A percentile compares a stretch with the other conserved stretches of the same genome.
Conservation (phyloP, 2,329 filamentous ascomycete species). For the Hymenoscyphus linearis region DNA sequence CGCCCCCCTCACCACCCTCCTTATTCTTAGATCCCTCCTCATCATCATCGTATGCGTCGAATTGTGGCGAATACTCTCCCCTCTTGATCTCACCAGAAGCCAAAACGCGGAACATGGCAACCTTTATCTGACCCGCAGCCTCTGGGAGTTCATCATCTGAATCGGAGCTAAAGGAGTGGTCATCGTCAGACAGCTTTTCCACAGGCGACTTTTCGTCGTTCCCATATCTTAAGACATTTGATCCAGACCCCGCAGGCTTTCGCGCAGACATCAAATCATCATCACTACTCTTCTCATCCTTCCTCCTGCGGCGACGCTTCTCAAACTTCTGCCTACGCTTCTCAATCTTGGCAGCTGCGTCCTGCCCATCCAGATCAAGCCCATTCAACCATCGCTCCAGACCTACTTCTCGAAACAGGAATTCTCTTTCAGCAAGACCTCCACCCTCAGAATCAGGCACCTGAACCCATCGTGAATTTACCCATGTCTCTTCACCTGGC, state of each 20-base stretch:
- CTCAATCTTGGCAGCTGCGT: slow-evolving; percentile 84
- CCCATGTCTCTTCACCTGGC: slow-evolving; percentile 96
- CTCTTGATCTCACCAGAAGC: slow-evolving; percentile 97
- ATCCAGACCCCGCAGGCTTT: slow-evolving; percentile 30
- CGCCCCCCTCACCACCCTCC: slow-evolving; percentile 59
- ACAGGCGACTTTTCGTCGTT: slow-evolving; percentile 69
- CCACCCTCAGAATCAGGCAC: slow-evolving; percentile 87
- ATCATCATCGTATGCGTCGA: slow-evolving; percentile 93
- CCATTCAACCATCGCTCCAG: slow-evolving; percentile 96
- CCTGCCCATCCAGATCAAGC: slow-evolving; percentile 87
- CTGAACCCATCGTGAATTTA: slow-evolving; percentile 96
- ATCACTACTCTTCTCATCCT: slow-evolving; percentile 42
- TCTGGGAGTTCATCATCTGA: slow-evolving; percentile 81
- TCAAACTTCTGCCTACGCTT: slow-evolving; percentile 79
- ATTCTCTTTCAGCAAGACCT: slow-evolving; percentile 91
- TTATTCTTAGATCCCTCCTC: slow-evolving; percentile 51
- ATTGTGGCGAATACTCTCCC: slow-evolving; percentile 96
- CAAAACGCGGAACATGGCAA: slow-evolving; percentile 90
- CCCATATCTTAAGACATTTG: slow-evolving; percentile 71
- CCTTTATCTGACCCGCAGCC: slow-evolving; percentile 95
- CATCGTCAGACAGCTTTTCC: slow-evolving; percentile 56
- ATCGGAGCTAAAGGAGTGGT: slow-evolving; percentile 71
- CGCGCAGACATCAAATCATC: slow-evolving; percentile 33
- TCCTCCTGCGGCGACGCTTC: slow-evolving; percentile 60
- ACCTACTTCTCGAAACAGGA: slow-evolving; percentile 93